Percentiles rank a stretch among this genome's conserved stretches.
phyloP scores from a whole-genome alignment of 768 basidiomycete genomes.

The Cyclocybe aegerita region DNA sequence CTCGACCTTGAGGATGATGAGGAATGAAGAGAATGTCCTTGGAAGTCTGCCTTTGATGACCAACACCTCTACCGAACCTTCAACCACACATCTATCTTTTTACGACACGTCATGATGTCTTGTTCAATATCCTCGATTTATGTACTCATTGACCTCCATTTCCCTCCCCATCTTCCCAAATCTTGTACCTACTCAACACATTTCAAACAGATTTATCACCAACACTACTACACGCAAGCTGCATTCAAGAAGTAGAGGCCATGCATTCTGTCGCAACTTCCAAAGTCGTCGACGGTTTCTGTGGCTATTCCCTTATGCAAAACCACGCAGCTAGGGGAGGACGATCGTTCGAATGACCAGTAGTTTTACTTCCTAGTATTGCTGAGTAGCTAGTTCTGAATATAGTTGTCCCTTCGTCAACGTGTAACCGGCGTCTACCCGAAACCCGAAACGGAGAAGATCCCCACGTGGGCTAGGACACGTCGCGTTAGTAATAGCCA shows the following conservation, averaged over 20 bases:
- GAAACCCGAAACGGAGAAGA: no score
- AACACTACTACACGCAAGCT: background rate
- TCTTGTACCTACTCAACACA: constrained; percentile 5
- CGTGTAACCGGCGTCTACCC: no score
- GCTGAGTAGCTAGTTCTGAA: no score
- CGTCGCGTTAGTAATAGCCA: background rate
- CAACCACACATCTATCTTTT: constrained; percentile 7
- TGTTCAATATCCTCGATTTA: constrained; percentile 19
- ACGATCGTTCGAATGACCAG: no score
- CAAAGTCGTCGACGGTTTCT: no score
- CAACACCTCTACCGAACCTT: constrained; percentile 6
- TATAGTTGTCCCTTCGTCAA: no score
- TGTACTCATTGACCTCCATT: constrained; percentile 10
- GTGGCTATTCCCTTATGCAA: no score
- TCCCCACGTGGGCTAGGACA: background rate
- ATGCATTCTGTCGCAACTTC: background rate
- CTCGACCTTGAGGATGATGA: constrained; percentile 6
- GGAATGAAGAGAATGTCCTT: background rate
- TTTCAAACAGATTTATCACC: background rate
- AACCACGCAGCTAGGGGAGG: no score
- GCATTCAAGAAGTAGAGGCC: background rate
- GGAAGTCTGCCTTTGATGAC: background rate
- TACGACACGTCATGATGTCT: constrained; percentile 9
- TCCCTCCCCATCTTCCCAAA: constrained; percentile 6
- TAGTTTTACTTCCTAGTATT: no score